A percentile compares a stretch with the other conserved stretches of the same genome.
phyloP scores from a whole-genome alignment of 2,329 filamentous ascomycete species.

The Alternaria gansuensis region DNA sequence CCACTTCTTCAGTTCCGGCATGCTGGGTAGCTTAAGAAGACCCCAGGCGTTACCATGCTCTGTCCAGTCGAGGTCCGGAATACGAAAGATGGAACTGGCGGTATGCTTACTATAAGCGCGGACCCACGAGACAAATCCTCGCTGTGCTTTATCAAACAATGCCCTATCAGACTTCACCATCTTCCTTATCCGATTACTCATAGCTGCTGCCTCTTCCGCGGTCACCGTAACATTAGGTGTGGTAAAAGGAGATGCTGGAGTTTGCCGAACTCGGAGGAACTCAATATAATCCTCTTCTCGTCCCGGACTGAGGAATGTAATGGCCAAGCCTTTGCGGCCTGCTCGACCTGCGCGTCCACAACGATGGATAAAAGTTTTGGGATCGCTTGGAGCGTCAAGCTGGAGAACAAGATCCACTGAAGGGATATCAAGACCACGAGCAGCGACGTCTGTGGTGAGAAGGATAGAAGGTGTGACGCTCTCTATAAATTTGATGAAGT shows the following conservation, averaged over 20 bases:
- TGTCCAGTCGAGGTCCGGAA: slow-evolving; percentile 83
- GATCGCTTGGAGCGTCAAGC: slow-evolving; percentile 83
- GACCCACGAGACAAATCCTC: slow-evolving; percentile 92
- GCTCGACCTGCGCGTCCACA: slow-evolving; percentile 71
- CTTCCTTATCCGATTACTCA: slow-evolving; percentile 69
- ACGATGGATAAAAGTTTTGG: slow-evolving; percentile 79
- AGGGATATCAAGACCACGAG: slow-evolving; percentile 89
- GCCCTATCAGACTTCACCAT: slow-evolving; percentile 68
- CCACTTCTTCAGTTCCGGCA: slow-evolving; percentile 76
- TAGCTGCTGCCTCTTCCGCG: slow-evolving; percentile 66
- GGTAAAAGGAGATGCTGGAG: slow-evolving; percentile 74
- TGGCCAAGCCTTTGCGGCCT: slow-evolving; percentile 77
- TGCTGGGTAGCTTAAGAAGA: slow-evolving; percentile 84
- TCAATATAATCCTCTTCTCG: slow-evolving; percentile 87
- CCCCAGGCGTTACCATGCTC: slow-evolving; percentile 86
- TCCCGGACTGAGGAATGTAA: slow-evolving; percentile 85
- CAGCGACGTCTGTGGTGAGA: slow-evolving; percentile 90
- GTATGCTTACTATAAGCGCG: slow-evolving; percentile 91
- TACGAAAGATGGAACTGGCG: slow-evolving; percentile 88
- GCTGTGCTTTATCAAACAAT: slow-evolving; percentile 86
- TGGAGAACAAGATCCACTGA: slow-evolving; percentile 91
- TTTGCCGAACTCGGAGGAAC: slow-evolving; percentile 87
- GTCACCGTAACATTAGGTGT: slow-evolving; percentile 66
- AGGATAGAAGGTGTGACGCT: slow-evolving; percentile 80
- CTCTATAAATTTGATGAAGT: slow-evolving; percentile 81